Evolutionary conservation across 202 grass and related monocot genomes (phyloP).

Genomic region (Setaria italica): DNA sequence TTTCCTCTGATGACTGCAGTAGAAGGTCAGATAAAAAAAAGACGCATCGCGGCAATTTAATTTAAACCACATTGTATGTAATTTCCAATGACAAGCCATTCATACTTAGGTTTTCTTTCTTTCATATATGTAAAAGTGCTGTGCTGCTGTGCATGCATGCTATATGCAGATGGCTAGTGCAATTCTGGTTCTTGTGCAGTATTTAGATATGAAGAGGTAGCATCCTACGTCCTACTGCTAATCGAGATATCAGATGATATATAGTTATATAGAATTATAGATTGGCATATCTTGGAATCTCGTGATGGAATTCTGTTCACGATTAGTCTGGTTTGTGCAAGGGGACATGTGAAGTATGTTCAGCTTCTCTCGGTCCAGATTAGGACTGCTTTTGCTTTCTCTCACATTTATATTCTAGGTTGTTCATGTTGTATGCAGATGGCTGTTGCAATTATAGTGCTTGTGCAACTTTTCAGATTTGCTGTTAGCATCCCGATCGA

Average conservation of each 20-base stretch:
- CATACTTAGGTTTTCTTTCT: neutral
- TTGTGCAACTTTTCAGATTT: neutral
- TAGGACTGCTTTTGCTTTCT: too few relatives aligned
- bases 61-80: neutral
- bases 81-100: neutral
- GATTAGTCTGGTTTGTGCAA: neutral
- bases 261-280: neutral
- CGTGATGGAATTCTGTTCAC: neutral
- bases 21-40: neutral
- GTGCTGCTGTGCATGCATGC: too few relatives aligned
- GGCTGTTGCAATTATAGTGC: neutral
- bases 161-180: too few relatives aligned
- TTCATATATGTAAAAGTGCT: neutral
- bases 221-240: too few relatives aligned
- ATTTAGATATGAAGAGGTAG: too few relatives aligned
- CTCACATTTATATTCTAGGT: neutral
- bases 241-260: too few relatives aligned
- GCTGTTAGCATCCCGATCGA: neutral
- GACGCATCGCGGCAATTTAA: neutral
- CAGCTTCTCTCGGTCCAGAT: neutral
- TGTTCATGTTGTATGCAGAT: neutral
- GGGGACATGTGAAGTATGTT: neutral
- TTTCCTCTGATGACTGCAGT: neutral
- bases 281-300: neutral
- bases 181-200: too few relatives aligned